Percentiles rank a stretch among this genome's conserved stretches.
Conservation (phyloP, 225 moss, liverwort and hornwort species). For the Polytrichum formosum region DNA sequence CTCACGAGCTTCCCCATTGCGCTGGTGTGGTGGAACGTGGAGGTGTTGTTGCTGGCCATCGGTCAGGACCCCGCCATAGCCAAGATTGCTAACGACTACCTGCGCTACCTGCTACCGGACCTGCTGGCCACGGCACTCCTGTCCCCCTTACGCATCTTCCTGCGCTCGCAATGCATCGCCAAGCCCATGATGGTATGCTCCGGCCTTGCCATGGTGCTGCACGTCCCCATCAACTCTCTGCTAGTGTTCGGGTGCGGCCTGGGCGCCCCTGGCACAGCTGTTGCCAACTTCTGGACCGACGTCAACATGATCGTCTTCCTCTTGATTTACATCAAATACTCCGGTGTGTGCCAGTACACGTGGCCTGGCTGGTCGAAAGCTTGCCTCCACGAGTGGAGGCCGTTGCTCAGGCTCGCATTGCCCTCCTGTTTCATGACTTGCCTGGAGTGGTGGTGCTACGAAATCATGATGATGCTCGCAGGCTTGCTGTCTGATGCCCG, state of each 20-base stretch:
- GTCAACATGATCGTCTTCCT: conserved; percentile 37
- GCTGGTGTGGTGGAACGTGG: conserved; percentile 39
- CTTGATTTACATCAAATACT: conserved; percentile 19
- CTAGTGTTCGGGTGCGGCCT: conserved; percentile 34
- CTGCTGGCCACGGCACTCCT: conserved; percentile 32
- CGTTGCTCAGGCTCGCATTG: conserved; percentile 29
- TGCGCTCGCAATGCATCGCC: conserved; percentile 44
- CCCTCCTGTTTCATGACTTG: conserved; percentile 53
- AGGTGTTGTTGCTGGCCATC: conserved; percentile 28
- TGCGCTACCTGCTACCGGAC: conserved; percentile 40
- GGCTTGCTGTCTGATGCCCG: conserved; percentile 36
- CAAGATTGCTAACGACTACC: conserved; percentile 22
- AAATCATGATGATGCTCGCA: conserved; percentile 44
- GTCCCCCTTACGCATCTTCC: conserved; percentile 39
- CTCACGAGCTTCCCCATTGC: conserved; percentile 35
- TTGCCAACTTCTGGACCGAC: conserved; percentile 41
- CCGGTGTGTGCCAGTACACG: conserved; percentile 21
- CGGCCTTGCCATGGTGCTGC: conserved; percentile 42
- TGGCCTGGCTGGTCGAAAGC: conserved; percentile 40
- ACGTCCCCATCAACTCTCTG: conserved; percentile 42
- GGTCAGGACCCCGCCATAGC: conserved; percentile 44
- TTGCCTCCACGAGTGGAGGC: conserved; percentile 36
- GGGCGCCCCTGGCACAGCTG: conserved; percentile 42
- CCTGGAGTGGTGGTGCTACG: conserved; percentile 58
- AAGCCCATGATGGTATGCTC: conserved; percentile 52